Percentiles rank a stretch among this genome's conserved stretches.
Evolutionary conservation across 2,329 filamentous ascomycete species (phyloP).

Genomic region (Diplodia scrobiculata): DNA sequence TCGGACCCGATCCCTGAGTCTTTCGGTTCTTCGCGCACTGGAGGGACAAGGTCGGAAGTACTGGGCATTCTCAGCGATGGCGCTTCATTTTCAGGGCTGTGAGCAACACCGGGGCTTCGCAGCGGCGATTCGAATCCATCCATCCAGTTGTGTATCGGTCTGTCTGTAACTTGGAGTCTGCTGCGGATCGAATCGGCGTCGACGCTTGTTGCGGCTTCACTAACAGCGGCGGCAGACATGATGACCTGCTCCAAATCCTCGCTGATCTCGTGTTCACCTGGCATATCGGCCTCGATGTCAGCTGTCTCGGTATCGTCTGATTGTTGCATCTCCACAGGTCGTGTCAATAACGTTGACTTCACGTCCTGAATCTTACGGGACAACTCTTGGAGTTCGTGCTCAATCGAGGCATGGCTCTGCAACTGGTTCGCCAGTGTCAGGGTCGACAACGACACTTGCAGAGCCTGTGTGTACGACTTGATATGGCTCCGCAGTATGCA

Average conservation of each 20-base stretch:
- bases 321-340: background rate
- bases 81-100: background rate
- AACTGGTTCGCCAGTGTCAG: conserved; percentile 12
- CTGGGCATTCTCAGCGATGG: background rate
- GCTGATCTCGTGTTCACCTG: background rate
- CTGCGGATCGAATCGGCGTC: conserved; percentile 19
- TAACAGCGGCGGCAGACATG: conserved; percentile 6
- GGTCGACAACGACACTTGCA: conserved; percentile 22
- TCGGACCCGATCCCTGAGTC: conserved; percentile 17
- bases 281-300: conserved; percentile 12
- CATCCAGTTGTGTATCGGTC: conserved; percentile 4
- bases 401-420: conserved; percentile 21
- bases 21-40: background rate
- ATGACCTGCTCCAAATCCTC: conserved; percentile 21
- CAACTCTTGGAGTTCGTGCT: conserved; percentile 11
- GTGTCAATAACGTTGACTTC: conserved; percentile 7
- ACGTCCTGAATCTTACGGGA: conserved; percentile 14
- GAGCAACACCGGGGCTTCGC: background rate
- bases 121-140: conserved; percentile 3
- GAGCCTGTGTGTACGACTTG: conserved; percentile 26
- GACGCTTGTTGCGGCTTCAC: conserved; percentile 16
- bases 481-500: conserved; percentile 22
- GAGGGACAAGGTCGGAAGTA: background rate
- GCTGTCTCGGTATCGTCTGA: background rate
- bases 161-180: background rate